Base-by-base conservation (phyloP, 371 early-diverging fungal genomes). In the Apophysomyces ossiformis region DNA sequence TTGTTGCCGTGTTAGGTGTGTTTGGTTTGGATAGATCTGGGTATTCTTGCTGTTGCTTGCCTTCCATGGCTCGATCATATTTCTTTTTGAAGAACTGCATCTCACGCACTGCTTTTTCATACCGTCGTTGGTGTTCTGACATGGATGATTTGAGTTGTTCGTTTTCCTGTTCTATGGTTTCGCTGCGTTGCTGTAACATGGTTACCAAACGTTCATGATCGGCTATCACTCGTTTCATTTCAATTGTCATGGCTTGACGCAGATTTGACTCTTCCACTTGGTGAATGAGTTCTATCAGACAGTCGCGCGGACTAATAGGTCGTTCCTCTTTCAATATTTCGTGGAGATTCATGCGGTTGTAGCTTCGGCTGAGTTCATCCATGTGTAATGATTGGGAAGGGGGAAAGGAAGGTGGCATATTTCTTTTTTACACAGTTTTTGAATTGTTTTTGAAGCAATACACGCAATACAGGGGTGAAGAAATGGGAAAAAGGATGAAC, bases 31-130 rank as follows among this genome's bases (percentile, higher is more conserved):
- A 60, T 41, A 60, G n/a, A 45, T 5, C 18, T 44, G 18, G 46
- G 43, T 8, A 37, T 45, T 6, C n/a, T 47, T 47, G 46, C 38
- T 64, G 60, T 38, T 61, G 61, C 4, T 46, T 13, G 46, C 46
- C 38, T 69, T 79, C 74, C 15, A 45, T 43, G 0, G 66, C 58
- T 39, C 63, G 63, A 7, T 82, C 82, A 16, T 75, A 76, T 47
- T 77, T 75, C 58, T 71, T 77, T 60, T 74, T 71, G 39, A 79
- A 82, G 38, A 79, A 82, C 21, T 82, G 79, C 79, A 79, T 79
- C 57, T 82, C 82, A 9, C 82, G 69, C 11, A 82, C 82, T 1
- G 82, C 82, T 45, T 82, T 82, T 57, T 82, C 82, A 43, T 82
- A 82, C 37, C 77, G 69, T 37, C 69, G 67, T 47, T 80, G 80